phyloP scores from a whole-genome alignment of 345 rosid species.

The Ceriops decandra region DNA sequence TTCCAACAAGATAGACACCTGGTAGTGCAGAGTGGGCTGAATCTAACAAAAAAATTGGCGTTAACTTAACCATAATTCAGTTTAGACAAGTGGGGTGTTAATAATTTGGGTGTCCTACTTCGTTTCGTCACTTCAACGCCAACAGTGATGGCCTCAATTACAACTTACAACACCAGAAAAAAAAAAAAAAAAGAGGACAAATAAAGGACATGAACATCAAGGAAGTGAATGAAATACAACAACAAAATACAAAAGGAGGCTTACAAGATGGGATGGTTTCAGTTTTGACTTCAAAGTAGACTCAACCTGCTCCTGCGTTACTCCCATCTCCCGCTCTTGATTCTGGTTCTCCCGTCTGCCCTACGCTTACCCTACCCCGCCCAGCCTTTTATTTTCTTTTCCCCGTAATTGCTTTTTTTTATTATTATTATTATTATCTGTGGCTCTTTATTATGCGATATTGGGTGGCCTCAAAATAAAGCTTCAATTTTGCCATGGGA shows the following conservation, averaged over 20 bases:
- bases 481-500: constrained; percentile 12
- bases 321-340: constrained; percentile 45
- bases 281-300: constrained; percentile 63
- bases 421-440: background rate
- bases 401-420: background rate
- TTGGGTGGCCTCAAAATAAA: background rate
- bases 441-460: background rate
- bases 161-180: background rate
- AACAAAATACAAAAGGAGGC: constrained; percentile 3
- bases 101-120: too few relatives aligned
- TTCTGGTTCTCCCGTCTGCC: background rate
- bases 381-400: background rate
- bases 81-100: too few relatives aligned
- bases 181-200: background rate
- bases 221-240: background rate
- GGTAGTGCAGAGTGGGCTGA: too few relatives aligned
- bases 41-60: too few relatives aligned
- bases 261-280: constrained; percentile 68
- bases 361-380: too few relatives aligned
- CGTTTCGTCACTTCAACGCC: too few relatives aligned
- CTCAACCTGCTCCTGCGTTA: constrained; percentile 73
- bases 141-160: too few relatives aligned
- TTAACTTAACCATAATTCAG: too few relatives aligned
- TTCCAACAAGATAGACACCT: too few relatives aligned
- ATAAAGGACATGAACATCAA: background rate